phyloP scores from a whole-genome alignment of 169 alveolate genomes.

The Eimeria praecox region DNA sequence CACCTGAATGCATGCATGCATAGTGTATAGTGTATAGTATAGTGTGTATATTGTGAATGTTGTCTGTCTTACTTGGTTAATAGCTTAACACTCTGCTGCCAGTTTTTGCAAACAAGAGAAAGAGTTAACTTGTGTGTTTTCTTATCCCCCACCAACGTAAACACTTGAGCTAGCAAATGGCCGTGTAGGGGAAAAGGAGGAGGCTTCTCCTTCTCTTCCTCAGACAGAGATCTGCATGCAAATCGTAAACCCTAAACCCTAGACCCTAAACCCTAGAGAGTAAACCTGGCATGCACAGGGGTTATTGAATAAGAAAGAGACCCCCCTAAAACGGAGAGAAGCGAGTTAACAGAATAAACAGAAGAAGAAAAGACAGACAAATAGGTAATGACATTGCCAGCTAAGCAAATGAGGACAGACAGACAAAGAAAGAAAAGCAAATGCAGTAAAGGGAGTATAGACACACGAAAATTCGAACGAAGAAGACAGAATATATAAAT shows the following conservation, averaged over 20 bases:
- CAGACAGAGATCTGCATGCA: background rate
- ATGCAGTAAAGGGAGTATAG: background rate
- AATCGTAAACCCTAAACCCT: background rate
- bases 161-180: background rate
- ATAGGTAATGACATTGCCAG: background rate
- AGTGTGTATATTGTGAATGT: no score
- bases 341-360: background rate
- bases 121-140: background rate
- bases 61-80: background rate
- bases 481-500: background rate
- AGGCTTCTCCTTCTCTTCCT: background rate
- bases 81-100: background rate
- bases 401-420: background rate
- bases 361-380: background rate
- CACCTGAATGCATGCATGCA: background rate
- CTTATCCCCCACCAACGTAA: background rate
- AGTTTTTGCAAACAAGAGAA: background rate
- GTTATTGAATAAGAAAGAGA: no score
- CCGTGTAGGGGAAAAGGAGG: background rate
- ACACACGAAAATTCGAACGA: background rate
- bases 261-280: background rate
- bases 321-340: background rate
- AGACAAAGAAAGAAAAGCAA: background rate
- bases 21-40: no score
- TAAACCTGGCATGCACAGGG: background rate